Evolutionary conservation across 2,329 filamentous ascomycete genomes (phyloP), one percentile per base, ranked within the genome.

Genomic region (Beauveria sp.): DNA sequence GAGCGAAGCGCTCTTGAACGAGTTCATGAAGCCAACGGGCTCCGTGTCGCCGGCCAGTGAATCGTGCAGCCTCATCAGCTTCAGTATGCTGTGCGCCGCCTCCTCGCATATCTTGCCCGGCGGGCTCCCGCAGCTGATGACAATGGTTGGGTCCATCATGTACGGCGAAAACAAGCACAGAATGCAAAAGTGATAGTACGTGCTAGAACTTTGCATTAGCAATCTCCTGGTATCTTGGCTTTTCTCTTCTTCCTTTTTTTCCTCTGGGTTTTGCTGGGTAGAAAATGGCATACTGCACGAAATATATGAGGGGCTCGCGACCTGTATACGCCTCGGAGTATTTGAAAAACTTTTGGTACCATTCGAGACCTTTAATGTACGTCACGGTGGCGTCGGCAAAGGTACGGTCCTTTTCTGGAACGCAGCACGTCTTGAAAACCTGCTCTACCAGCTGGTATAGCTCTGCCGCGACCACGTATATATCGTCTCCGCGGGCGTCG

Each of bases 101-200:
- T 60, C 49, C 8, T 49, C 38, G 50, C 58, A 54, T 16, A 60
- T 46, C 20, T 34, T 53, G 20, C 49, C 58, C 16, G 58, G 40
- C 9, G 40, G 22, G 28, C 42, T 54, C 7, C 50, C 58, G 22
- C 34, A 24, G 20, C 30, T 16, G 7, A 12, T 12, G 10, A 54
- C n/a, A 5, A 43, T n/a, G 6, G 40, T 42, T 28, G 10, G 12
- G 20, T 60, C 14, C 20, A 20, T 54, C n/a, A 54, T 38, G 20
- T 38, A 60, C 40, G 58, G 58, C 5, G 50, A 40, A 4, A 60
- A 54, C 24, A 60, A 16, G 14, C 50, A 40, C 14, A 60, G 28
- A 14, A 60, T 60, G 50, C 49, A 60, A 28, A 60, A 60, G 22
- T 60, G 58, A 30, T 60, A 60, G 30, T 60, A 60, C 1, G 50